A percentile compares a stretch with the other conserved stretches of the same genome.
Conservation (phyloP, 2,329 filamentous ascomycete genomes). For the Diplocarpon mali region DNA sequence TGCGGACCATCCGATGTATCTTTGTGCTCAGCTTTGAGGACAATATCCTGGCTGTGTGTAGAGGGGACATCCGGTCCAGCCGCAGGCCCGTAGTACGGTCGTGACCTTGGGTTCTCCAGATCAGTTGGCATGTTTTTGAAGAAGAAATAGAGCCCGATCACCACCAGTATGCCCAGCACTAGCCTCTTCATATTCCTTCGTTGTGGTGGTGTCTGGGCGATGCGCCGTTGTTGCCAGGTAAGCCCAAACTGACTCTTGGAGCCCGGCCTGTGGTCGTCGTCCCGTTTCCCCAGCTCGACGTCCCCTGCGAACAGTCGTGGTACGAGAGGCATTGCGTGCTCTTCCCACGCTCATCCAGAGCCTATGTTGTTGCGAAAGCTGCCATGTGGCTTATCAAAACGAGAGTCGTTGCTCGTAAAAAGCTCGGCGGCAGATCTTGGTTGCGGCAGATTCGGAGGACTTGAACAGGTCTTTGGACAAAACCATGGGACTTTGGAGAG, state of each 20-base stretch:
- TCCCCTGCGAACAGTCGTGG: conserved; percentile 38
- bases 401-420: too few species aligned
- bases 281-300: conserved; percentile 53
- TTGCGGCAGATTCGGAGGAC: too few species aligned
- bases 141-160: conserved; percentile 50
- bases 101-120: conserved; percentile 25
- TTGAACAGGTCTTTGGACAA: too few species aligned
- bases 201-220: conserved; percentile 38
- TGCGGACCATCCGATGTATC: conserved; percentile 22
- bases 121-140: conserved; percentile 50
- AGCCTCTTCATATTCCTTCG: conserved; percentile 46
- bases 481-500: too few species aligned
- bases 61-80: not conserved
- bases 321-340: conserved; percentile 29
- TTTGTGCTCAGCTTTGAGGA: conserved; percentile 4
- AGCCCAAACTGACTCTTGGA: conserved; percentile 22
- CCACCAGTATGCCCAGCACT: conserved; percentile 34
- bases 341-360: conserved; percentile 19
- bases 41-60: conserved; percentile 3
- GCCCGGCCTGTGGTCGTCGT: conserved; percentile 45
- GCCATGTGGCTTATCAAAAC: conserved; percentile 14
- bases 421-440: too few species aligned
- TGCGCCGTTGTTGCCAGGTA: conserved; percentile 27
- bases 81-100: conserved; percentile 29
- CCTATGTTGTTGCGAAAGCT: conserved; percentile 9